Evolutionary conservation across 805 yeast species (phyloP), one percentile per base, ranked within the genome.

Genomic region (Candida nitratophila): DNA sequence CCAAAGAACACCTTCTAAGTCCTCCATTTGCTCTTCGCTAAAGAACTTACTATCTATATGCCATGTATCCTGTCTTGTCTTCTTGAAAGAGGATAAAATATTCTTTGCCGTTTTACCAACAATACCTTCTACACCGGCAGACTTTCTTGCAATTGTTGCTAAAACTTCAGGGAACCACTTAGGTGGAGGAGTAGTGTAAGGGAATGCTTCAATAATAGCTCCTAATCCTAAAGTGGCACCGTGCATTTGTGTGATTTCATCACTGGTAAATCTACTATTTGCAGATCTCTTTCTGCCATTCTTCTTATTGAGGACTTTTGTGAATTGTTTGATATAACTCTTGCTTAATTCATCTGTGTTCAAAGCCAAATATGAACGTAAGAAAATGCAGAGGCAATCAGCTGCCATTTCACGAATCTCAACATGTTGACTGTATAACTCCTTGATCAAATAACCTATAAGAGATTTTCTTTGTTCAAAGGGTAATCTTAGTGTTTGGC

Each of bases 41-140:
- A 91, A 93, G 14, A 75, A 78, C 51, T 71, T 71, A 47, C 84
- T 75, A 59, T 91, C 99, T 47, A 88, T 77, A 55, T 86, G 95
- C 99, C 99, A 91, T 0, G 97, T 88, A 55, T 91, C 99, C 46
- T 90, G 95, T 51, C 98, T 76, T 6, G 87, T 79, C 67, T 89
- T 89, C 61, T 90, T 91, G 67, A 93, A 93, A 49, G 79, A 82
- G 50, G 95, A 82, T 41, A 91, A 70, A 2, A 78, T 74, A 29
- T 80, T 81, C 61, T 91, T 91, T 7, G 96, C 95, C 1, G 95
- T 76, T 44, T 82, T 77, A 1, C 96, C 96, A 26, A 85, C 78
- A 43, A 81, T 60, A 8, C 97, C 97, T 16, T 81, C 81, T 19
- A 85, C 75, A 15, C 84, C 78, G 3, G 83, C 73, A 3, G 88